Evolutionary conservation across 306 rosid species (phyloP).

Genomic region (Cucurbita argyrosperma): DNA sequence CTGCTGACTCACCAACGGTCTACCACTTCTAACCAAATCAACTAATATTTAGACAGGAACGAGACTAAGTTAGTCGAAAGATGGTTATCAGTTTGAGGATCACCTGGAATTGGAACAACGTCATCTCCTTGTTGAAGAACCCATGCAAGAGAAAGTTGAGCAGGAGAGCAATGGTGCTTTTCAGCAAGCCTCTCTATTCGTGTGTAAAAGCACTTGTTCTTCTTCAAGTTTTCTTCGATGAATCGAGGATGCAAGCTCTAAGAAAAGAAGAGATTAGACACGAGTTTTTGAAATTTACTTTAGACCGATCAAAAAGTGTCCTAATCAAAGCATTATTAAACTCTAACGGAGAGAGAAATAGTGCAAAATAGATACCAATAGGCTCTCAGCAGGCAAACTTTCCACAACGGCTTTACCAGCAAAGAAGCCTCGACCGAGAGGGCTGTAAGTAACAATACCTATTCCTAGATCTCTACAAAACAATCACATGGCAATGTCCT

Average conservation of each 20-base stretch:
- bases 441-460: slow-evolving; percentile 69
- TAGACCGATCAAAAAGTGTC: neutral
- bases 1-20: neutral
- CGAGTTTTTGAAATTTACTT: neutral
- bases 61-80: neutral
- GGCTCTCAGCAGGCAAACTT: slow-evolving; percentile 21
- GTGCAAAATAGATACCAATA: slow-evolving; percentile 22
- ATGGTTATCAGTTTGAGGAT: neutral
- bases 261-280: neutral
- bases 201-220: slow-evolving; percentile 34
- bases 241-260: slow-evolving; percentile 44
- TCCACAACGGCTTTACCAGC: slow-evolving; percentile 60
- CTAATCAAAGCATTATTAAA: neutral
- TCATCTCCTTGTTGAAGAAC: slow-evolving; percentile 53
- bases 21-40: neutral
- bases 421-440: slow-evolving; percentile 71
- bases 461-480: slow-evolving; percentile 62
- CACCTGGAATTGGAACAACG: slow-evolving; percentile 41
- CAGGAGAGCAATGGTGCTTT: slow-evolving; percentile 34
- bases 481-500: neutral
- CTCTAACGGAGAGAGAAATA: neutral
- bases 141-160: slow-evolving; percentile 65
- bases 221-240: slow-evolving; percentile 25
- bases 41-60: neutral
- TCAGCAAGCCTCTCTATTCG: slow-evolving; percentile 32